Evolutionary conservation across 75 land plant genomes (phyloP), one percentile per base, ranked within the genome.

Genomic region (Selaginella moellendorffii): DNA sequence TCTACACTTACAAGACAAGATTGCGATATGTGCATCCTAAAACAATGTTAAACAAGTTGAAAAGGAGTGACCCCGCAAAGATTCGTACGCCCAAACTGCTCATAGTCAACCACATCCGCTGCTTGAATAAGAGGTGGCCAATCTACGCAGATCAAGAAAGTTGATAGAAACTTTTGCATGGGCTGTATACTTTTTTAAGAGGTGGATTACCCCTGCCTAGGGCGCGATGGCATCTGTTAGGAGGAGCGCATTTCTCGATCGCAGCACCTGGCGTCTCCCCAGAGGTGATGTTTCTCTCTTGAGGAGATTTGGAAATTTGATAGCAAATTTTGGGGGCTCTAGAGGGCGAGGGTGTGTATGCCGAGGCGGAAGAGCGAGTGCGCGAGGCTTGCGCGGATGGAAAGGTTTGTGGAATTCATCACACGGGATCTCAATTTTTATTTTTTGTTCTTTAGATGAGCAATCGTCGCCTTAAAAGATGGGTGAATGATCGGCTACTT

Each of bases 401-500:
- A 5, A 36, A 36, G 46, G 46, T 36, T 36, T 36, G 46, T 36
- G 46, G 14, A 36, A 5, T 5, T 36, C 5, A 14, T 36, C 46
- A 36, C 46, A 36, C 46, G 46, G 5, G 14, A 36, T 36, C 14
- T 5, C 14, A 36, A 36, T 36, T 14, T 14, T 36, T 36, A 36
- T 36, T 5, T 63, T 72, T 63, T 28, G 10, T 46, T 70, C 46
- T 36, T 36, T 69, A 91, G 98, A 76, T 93, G 59, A 80, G 87
- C 60, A 88, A 83, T 53, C 69, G 95, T 17, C 75, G 84, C 20
- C 79, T 81, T 31, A 81, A 90, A n/a, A 85, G 96, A 68, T 85
- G 87, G 96, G 61, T 83, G 58, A 93, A 93, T 83, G 96, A 93
- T 66, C 77, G 86, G 14, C 54, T 88, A 46, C 73, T 93, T 62